phyloP scores from a whole-genome alignment of 164 flowering plant genomes.

The Stephania japonica region DNA sequence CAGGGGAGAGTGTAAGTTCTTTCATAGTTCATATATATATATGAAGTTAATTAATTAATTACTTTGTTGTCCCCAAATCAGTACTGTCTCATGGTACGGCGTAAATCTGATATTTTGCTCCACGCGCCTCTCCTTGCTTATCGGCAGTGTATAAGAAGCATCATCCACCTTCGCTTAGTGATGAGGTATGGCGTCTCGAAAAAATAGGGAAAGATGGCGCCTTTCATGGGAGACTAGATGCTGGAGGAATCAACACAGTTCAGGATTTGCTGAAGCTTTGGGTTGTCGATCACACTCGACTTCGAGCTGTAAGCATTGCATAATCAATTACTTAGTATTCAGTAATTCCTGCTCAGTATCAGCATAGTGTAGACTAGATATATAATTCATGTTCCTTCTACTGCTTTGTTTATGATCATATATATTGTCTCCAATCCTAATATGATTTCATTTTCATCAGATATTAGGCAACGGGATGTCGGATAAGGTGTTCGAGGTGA shows the following conservation, averaged over 20 bases:
- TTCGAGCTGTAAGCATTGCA: conserved; percentile 35
- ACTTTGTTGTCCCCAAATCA: too few species aligned
- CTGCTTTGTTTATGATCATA: too few species aligned
- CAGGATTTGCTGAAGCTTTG: conserved; percentile 63
- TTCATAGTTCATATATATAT: neutral
- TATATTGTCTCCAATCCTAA: too few species aligned
- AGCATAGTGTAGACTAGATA: too few species aligned
- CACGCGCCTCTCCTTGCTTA: neutral
- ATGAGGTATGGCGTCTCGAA: conserved; percentile 84
- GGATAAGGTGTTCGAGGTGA: conserved; percentile 62
- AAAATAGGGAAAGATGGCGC: conserved; percentile 81
- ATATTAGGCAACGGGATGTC: conserved; percentile 67
- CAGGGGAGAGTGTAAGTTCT: conserved; percentile 46
- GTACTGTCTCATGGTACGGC: too few species aligned
- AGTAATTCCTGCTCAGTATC: too few species aligned
- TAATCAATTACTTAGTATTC: too few species aligned
- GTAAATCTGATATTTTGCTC: neutral
- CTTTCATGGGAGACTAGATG: conserved; percentile 45
- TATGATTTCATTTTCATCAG: conserved; percentile 42
- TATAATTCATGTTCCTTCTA: too few species aligned
- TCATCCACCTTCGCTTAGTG: conserved; percentile 57
- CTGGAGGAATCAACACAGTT: conserved; percentile 41
- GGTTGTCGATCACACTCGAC: conserved; percentile 27
- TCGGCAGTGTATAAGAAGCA: conserved; percentile 85
- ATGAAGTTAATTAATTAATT: too few species aligned